Evolutionary conservation across 441 rosid species (phyloP).

Genomic region (Cnidoscolus chayamansa): DNA sequence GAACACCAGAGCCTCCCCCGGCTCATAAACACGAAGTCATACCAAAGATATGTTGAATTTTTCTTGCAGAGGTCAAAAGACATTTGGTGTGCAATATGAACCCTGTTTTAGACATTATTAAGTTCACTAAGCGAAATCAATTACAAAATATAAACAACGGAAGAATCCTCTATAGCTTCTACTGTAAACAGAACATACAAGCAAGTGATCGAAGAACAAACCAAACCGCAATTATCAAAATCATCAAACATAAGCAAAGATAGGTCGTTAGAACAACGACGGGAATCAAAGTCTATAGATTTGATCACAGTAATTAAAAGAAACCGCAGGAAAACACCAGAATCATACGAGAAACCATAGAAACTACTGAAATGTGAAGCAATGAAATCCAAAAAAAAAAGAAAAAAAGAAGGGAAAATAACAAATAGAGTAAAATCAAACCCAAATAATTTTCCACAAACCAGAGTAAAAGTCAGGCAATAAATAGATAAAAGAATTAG

Average conservation of each 20-base stretch:
- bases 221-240: no score
- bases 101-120: conserved; percentile 47
- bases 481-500: not conserved
- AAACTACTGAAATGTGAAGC: not conserved
- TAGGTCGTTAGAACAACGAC: no score
- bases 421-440: not conserved
- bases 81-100: conserved; percentile 54
- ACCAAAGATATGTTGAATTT: no score
- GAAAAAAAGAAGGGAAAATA: no score
- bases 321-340: not conserved
- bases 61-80: conserved; percentile 23
- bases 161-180: not conserved
- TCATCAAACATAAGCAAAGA: no score
- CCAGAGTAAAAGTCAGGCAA: not conserved
- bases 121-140: conserved; percentile 16
- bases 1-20: no score
- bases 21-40: no score
- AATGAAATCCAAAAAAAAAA: not conserved
- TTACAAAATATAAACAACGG: not conserved
- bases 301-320: no score
- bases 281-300: not conserved
- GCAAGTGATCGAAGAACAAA: not conserved
- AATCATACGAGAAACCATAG: not conserved
- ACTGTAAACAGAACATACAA: not conserved
- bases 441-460: not conserved